Evolutionary conservation across 2,329 filamentous ascomycete species (phyloP), one percentile per base, ranked within the genome.

Genomic region (Xylaria sp.): DNA sequence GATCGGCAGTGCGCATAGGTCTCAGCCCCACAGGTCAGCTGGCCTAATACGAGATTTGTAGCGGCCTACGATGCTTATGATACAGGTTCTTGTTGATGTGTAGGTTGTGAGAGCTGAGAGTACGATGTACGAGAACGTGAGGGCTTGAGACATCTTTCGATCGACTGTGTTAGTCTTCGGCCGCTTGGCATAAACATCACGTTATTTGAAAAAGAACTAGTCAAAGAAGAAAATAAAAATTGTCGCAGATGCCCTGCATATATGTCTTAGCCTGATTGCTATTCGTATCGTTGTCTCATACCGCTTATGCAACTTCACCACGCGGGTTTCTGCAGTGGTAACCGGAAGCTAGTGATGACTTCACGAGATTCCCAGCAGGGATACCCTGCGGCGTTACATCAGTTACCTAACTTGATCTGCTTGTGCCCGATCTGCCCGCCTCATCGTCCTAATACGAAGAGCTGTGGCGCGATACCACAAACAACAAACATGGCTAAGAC

Each of bases 41-140:
- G 53, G 49, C 59, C 40, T 48, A 69, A 69, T 60, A 69, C 67
- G 67, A 69, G 67, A 33, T 60, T 67, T 60, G 20, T 61, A 48
- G 59, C 46, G 56, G 17, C 46, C 61, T 49, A 44, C 44, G 60
- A 61, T 69, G 48, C 38, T 54, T 36, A 40, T 26, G 56, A 15
- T 28, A 44, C 33, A 28, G 53, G 51, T 11, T 67, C 59, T 46
- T 40, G 28, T 56, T 40, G 42, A 20, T 33, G 17, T 51, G 61
- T 61, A 49, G 40, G 54, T 65, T 28, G 36, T 58, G 31, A 48
- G 33, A 31, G 62, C 53, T 56, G n/a, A 38, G 33, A 31, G 28
- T 38, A 38, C 38, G 31, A 11, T 56, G n/a, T 46, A 26, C 23
- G 40, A 33, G 40, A 42, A 31, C 31, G 38, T 51, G 23, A 57